Conservation (phyloP, 2,329 filamentous ascomycete species). For the Calonectria multiphialidica region DNA sequence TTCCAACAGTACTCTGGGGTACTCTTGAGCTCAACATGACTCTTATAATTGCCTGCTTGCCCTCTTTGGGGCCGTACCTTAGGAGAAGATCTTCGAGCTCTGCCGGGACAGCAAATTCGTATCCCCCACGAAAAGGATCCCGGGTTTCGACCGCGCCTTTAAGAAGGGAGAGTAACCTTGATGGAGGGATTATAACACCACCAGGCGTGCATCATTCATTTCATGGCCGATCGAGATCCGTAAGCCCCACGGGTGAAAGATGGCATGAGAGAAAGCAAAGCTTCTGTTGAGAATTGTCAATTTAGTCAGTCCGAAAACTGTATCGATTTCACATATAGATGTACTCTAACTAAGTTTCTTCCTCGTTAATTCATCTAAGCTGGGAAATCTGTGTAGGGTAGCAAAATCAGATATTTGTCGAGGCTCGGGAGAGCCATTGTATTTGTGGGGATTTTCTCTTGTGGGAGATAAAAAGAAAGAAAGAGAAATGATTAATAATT, state of each 20-base stretch:
- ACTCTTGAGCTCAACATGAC: not conserved
- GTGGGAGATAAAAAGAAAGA: too few relatives aligned
- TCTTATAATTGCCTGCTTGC: not conserved
- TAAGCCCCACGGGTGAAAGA: not conserved
- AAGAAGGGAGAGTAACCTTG: not conserved
- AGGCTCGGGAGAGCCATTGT: too few relatives aligned
- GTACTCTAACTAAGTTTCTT: too few relatives aligned
- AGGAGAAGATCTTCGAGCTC: not conserved
- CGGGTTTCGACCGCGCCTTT: not conserved
- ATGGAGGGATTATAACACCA: not conserved
- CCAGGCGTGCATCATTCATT: not conserved
- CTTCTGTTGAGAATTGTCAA: too few relatives aligned
- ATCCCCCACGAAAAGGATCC: not conserved
- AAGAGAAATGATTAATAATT: not conserved
- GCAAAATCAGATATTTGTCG: not conserved
- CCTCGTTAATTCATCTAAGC: too few relatives aligned
- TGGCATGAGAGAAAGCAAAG: not conserved
- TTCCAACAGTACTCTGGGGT: not conserved
- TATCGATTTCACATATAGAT: too few relatives aligned
- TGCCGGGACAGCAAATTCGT: too few relatives aligned
- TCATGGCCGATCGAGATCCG: not conserved
- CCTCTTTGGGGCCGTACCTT: not conserved
- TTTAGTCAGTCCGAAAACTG: too few relatives aligned
- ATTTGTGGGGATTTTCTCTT: too few relatives aligned
- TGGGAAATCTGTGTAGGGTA: not conserved